Evolutionary conservation across 1,139 yeast species (phyloP), one percentile per base, ranked within the genome.

Genomic region (Protomyces gravidus): DNA sequence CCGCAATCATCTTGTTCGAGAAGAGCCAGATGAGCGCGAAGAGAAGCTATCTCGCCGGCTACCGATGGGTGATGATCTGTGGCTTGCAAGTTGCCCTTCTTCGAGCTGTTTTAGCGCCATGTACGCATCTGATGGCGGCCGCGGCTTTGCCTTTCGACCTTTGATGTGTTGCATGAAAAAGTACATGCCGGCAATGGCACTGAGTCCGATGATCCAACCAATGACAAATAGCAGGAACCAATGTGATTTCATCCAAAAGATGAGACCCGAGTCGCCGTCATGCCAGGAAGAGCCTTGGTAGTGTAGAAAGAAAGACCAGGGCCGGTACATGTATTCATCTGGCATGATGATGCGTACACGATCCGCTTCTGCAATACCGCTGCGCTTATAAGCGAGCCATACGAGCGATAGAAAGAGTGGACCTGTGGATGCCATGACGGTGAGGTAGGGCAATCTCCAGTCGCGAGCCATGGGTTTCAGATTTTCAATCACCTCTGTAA

Each of bases 381-480:
- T 60, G n/a, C 65, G 62, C 55, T 64, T 66, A 73, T 86, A 89
- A 67, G 85, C 89, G 71, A 87, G 85, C 92, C 95, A 86, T 66
- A 89, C 78, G 49, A 88, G 90, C 13, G 94, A 85, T 50, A 89
- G 76, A 69, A 88, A 89, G 63, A 89, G 74, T 0, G 97, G 97
- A 3, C 97, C 97, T 0, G 97, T 90, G 15, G 95, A 84, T 69
- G 82, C 86, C 96, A 89, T 89, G 71, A 89, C 89, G 42, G 97
- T 89, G 63, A 89, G 76, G 73, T 89, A 89, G 15, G 97, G 96
- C 26, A 88, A 82, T 49, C 84, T 72, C 88, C 92, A 87, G 70
- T 85, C 84, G 42, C 65, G 48, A 39, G 68, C 66, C 72, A 86
- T 89, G 56, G 72, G 76, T 65, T 82, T 73, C 63, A 89, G 76